These are phyloP conservation scores for Suillus subaureus DNA, from an alignment of 768 basidiomycete genomes.

Conservation along the genomic window DNA sequence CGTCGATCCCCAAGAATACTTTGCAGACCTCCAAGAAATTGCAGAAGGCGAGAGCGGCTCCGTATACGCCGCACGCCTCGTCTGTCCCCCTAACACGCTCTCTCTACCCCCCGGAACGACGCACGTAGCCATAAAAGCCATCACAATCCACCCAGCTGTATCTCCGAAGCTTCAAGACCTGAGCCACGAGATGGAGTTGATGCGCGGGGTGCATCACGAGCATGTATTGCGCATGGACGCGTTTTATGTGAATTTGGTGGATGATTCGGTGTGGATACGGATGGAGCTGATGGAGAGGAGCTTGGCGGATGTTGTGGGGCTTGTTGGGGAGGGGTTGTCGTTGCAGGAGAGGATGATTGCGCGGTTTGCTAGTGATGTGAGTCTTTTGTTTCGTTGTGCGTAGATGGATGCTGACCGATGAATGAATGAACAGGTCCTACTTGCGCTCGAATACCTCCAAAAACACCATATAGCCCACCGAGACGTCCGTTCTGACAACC, in stretches of 20 bases:
- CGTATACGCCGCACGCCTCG: conserved; percentile 51
- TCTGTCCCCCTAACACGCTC: conserved; percentile 17
- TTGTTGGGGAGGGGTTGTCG: conserved; percentile 62
- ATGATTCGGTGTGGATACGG: conserved; percentile 72
- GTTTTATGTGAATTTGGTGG: conserved; percentile 64
- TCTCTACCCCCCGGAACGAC: conserved; percentile 29
- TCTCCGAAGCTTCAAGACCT: conserved; percentile 67
- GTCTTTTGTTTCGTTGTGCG: conserved; percentile 30
- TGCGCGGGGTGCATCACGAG: conserved; percentile 59
- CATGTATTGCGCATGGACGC: conserved; percentile 70
- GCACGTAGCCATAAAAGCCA: conserved; percentile 71
- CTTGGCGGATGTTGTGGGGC: conserved; percentile 75
- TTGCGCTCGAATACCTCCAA: conserved; percentile 68
- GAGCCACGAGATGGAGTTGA: conserved; percentile 57
- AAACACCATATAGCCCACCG: conserved; percentile 73
- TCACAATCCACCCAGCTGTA: conserved; percentile 34
- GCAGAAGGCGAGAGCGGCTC: conserved; percentile 84
- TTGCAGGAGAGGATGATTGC: conserved; percentile 72
- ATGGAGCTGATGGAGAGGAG: conserved; percentile 93
- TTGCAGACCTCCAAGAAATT: conserved; percentile 72
- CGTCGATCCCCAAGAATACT: conserved; percentile 63
- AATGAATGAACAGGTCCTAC: conserved; percentile 51
- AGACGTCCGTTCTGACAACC: conserved; percentile 83
- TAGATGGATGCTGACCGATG: neutral
- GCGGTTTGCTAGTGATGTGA: conserved; percentile 75